Percentiles rank a stretch among this genome's conserved stretches.
These are phyloP conservation scores for Neurospora cerealis DNA, from an alignment of 495 filamentous ascomycete genomes.

Conservation along the genomic window DNA sequence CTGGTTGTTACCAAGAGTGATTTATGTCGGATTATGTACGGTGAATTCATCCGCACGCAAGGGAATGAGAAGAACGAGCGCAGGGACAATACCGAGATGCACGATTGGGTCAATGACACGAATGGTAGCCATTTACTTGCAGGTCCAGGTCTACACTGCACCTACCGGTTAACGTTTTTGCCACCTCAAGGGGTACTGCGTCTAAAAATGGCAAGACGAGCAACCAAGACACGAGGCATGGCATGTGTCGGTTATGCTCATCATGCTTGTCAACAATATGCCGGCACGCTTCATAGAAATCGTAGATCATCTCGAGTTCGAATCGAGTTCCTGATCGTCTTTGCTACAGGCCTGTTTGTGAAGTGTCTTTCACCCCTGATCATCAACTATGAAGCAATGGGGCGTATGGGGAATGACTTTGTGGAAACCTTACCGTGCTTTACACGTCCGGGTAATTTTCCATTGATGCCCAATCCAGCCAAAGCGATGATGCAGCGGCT, in stretches of 20 bases:
- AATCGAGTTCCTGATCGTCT: not conserved
- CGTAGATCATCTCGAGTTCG: not conserved
- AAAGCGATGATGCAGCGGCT: not conserved
- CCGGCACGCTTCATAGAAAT: not conserved
- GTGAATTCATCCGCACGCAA: not conserved
- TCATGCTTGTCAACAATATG: not conserved
- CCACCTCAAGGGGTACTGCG: not conserved
- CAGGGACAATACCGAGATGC: not conserved
- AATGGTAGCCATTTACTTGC: not conserved
- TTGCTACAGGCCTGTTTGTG: not conserved
- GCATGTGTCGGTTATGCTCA: not conserved
- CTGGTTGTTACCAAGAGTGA: not conserved
- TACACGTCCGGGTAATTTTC: not conserved
- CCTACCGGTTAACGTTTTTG: not conserved
- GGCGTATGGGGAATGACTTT: not conserved
- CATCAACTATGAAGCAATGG: not conserved
- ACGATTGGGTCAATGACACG: not conserved
- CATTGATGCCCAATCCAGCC: not conserved
- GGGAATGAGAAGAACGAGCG: not conserved
- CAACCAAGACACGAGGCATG: not conserved
- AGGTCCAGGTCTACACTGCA: not conserved
- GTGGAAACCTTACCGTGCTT: not conserved
- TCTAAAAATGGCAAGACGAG: not conserved
- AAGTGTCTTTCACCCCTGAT: not conserved
- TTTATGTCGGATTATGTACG: not conserved